A percentile compares a stretch with the other conserved stretches of the same genome.
These are phyloP conservation scores for Phytophthora syringae DNA, from an alignment of 352 stramenopile species.

Conservation along the genomic window DNA sequence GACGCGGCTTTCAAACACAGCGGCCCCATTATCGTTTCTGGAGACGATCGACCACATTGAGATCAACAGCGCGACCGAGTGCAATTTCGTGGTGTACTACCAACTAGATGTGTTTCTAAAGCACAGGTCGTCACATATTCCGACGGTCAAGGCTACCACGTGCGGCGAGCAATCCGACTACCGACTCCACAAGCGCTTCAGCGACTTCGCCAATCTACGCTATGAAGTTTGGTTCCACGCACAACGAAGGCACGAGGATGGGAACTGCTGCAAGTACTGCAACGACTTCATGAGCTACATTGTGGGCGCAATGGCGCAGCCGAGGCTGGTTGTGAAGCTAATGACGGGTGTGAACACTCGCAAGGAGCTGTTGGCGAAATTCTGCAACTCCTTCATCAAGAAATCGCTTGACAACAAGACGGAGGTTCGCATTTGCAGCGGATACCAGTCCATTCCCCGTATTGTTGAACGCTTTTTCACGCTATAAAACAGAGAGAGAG, in stretches of 20 bases:
- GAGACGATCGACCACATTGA: slow-evolving; percentile 49
- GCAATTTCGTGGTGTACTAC: slow-evolving; percentile 51
- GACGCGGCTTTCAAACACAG: slow-evolving; percentile 18
- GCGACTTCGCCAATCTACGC: slow-evolving; percentile 47
- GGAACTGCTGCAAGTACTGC: slow-evolving; percentile 42
- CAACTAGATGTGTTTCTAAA: slow-evolving; percentile 59
- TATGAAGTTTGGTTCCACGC: slow-evolving; percentile 45
- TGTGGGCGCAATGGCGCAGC: no score
- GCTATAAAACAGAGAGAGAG: no score
- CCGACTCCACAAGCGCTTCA: slow-evolving; percentile 48
- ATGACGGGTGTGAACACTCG: slow-evolving; percentile 33
- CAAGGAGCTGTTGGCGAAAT: slow-evolving; percentile 42
- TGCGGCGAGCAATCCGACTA: slow-evolving; percentile 39
- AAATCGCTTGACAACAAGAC: slow-evolving; percentile 32
- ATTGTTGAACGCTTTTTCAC: slow-evolving; percentile 49
- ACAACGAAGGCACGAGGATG: slow-evolving; percentile 33
- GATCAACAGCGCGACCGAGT: slow-evolving; percentile 41
- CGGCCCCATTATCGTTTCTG: slow-evolving; percentile 30
- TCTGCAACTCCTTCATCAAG: slow-evolving; percentile 48
- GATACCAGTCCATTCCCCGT: slow-evolving; percentile 37
- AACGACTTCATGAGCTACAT: slow-evolving; percentile 56
- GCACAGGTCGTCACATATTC: slow-evolving; percentile 53
- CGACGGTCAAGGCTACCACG: slow-evolving; percentile 43
- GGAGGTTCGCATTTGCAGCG: slow-evolving; percentile 29
- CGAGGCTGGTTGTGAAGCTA: slow-evolving; percentile 43